These are phyloP conservation scores for Ajuga reptans DNA, from an alignment of 305 asterid genomes.

Conservation along the genomic window DNA sequence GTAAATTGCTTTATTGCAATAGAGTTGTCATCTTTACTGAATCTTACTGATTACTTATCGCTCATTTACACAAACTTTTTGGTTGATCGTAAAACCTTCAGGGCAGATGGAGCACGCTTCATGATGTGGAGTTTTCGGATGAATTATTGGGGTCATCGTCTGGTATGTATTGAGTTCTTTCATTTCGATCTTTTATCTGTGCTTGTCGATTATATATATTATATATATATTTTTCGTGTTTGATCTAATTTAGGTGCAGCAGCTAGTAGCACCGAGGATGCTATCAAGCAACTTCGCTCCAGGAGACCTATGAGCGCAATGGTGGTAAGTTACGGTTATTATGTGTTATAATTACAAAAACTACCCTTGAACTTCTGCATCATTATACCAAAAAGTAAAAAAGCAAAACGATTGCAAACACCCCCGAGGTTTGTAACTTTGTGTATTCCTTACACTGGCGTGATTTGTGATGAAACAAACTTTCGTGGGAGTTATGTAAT, in stretches of 20 bases:
- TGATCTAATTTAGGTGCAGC: slow-evolving; percentile 35
- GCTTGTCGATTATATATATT: background rate
- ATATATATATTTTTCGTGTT: background rate
- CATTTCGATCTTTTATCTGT: background rate
- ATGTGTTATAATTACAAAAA: background rate
- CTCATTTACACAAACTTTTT: background rate
- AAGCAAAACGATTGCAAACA: too few species aligned
- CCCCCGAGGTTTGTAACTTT: background rate
- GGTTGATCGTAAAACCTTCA: slow-evolving; percentile 19
- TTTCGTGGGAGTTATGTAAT: background rate
- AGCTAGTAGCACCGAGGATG: slow-evolving; percentile 65
- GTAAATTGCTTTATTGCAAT: slow-evolving; percentile 29
- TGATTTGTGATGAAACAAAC: background rate
- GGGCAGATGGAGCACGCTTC: slow-evolving; percentile 41
- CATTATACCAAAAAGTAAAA: too few species aligned
- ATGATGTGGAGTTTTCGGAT: slow-evolving; percentile 48
- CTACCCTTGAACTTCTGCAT: background rate
- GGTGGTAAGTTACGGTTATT: slow-evolving; percentile 43
- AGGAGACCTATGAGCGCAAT: slow-evolving; percentile 70
- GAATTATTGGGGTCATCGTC: slow-evolving; percentile 37
- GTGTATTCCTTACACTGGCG: too few species aligned
- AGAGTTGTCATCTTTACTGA: background rate
- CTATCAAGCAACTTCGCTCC: slow-evolving; percentile 70
- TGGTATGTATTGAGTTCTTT: slow-evolving; percentile 30
- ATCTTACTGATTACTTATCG: background rate